Evolutionary conservation across 1,284 basidiomycete species (phyloP), one percentile per base, ranked within the genome.

Genomic region (Cryptococcus sp.): DNA sequence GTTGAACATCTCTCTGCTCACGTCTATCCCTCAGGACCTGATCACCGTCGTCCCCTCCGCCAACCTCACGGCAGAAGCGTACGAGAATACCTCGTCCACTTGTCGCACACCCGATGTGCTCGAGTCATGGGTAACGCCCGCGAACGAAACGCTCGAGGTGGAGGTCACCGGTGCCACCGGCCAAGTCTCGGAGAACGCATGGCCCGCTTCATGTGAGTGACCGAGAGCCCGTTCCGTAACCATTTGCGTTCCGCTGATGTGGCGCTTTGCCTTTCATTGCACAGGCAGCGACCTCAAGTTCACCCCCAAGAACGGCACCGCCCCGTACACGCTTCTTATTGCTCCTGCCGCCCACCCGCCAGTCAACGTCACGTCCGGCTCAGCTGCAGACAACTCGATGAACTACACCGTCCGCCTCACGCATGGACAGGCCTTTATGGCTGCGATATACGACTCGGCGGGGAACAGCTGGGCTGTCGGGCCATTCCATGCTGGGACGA

Each of bases 351-450:
- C 57, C 25, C 67, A 69, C 43, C 69, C 69, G 17, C 69, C 69
- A 10, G 64, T 71, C 55, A 71, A 71, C 49, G 69, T 71, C 55
- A 68, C 66, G 5, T 63, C 64, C 8, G 30, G 61, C 30, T 39
- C 57, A 17, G 25, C 55, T 17, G 30, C 43, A 30, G 45, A 55
- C 23, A 27, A 55, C 27, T 47, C 64, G 6, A 64, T 71, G 58
- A 71, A 69, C 50, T 71, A 71, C 46, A 71, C 67, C 11, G 53
- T 71, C 35, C 59, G 66, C 2, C 56, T 71, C 8, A 67, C 69
- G 6, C 69, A 71, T 55, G 69, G 69, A 27, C 64, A 68, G 59
- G 63, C 69, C 17, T 71, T 71, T 59, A 66, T 69, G 58, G 57
- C 62, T 25, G 61, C 50, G 6, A 53, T 71, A 7, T 71, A 60